phyloP scores from a whole-genome alignment of 2,329 filamentous ascomycete genomes.

The Penicillium sp. region DNA sequence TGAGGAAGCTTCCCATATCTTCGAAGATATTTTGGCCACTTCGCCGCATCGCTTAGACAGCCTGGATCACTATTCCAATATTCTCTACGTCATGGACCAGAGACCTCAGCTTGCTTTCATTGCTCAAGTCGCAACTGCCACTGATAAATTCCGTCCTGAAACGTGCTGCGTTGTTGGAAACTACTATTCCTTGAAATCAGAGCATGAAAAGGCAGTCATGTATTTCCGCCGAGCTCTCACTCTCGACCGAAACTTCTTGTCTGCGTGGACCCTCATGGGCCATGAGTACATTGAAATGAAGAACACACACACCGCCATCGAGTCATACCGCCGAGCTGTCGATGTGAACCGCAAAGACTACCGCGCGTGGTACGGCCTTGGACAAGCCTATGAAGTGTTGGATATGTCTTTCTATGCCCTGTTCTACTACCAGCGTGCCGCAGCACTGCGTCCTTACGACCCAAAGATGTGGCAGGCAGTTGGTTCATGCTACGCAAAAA shows the following conservation, averaged over 20 bases:
- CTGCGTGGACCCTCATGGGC: constrained; percentile 97
- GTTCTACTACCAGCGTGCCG: constrained; percentile 97
- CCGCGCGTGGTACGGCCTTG: constrained; percentile 95
- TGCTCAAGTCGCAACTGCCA: constrained; percentile 84
- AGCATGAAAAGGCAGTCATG: constrained; percentile 97
- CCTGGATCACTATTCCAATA: constrained; percentile 95
- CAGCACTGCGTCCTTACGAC: constrained; percentile 89
- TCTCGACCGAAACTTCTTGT: constrained; percentile 85
- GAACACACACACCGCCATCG: constrained; percentile 96
- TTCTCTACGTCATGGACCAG: constrained; percentile 87
- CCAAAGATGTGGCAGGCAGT: constrained; percentile 99
- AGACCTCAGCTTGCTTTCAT: constrained; percentile 89
- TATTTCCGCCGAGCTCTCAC: constrained; percentile 94
- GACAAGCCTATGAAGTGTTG: constrained; percentile 94
- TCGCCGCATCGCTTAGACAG: constrained; percentile 76
- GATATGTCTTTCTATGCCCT: constrained; percentile 98
- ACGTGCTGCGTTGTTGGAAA: constrained; percentile 97
- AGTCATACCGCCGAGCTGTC: constrained; percentile 92
- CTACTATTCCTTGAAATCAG: constrained; percentile 90
- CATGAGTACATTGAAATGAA: constrained; percentile 99
- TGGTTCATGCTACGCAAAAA: constrained; percentile 86
- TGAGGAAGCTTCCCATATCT: constrained; percentile 64
- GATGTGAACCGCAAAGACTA: constrained; percentile 97
- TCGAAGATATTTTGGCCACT: constrained; percentile 68
- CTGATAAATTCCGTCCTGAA: constrained; percentile 95